These are phyloP conservation scores for Aureobasidium sp. DNA, from an alignment of 2,329 filamentous ascomycete species.

Conservation along the genomic window DNA sequence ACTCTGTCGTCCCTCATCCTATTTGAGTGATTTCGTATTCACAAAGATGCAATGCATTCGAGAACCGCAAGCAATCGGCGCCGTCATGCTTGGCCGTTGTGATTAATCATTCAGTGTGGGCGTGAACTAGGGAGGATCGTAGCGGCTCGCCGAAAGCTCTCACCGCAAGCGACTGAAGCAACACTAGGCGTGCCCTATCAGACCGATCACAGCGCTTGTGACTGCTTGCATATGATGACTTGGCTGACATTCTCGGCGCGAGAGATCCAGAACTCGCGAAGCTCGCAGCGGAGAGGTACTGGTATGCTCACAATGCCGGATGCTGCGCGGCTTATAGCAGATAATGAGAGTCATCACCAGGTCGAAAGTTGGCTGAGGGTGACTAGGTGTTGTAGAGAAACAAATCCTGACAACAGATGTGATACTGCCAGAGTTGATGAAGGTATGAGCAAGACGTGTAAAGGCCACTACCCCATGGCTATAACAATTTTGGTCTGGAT, in stretches of 20 bases:
- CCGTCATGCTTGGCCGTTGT: neutral
- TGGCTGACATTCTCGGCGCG: neutral
- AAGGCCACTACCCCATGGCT: no score
- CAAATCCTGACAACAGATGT: neutral
- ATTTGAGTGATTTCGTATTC: neutral
- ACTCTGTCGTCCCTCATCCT: neutral
- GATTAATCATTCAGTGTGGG: neutral
- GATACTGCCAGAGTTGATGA: neutral
- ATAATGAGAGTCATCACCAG: neutral
- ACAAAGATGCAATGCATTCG: no score
- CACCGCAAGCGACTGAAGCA: constrained; percentile 5
- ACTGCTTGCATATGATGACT: neutral
- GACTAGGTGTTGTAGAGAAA: neutral
- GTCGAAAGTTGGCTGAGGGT: neutral
- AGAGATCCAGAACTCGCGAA: neutral
- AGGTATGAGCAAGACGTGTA: no score
- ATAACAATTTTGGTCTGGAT: no score
- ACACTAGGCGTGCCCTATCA: neutral
- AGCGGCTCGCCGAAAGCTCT: neutral
- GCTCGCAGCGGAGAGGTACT: neutral
- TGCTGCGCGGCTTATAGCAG: neutral
- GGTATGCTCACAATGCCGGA: neutral
- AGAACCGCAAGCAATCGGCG: no score
- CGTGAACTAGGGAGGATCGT: neutral
- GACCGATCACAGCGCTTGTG: constrained; percentile 1